Conservation (phyloP, 495 filamentous ascomycete genomes). For the Usnea hakonensis region DNA sequence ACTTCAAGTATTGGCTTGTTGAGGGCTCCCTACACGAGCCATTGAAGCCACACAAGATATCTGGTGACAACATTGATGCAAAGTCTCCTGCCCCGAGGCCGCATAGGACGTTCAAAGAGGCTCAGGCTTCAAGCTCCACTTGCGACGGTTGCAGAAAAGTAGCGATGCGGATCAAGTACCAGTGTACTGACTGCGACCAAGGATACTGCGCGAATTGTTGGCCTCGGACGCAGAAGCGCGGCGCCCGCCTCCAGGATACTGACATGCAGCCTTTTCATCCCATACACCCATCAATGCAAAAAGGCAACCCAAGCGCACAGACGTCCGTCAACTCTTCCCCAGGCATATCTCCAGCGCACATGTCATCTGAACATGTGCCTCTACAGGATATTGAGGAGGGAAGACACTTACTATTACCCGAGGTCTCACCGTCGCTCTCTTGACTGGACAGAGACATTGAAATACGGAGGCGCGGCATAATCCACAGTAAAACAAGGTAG, state of each 20-base stretch:
- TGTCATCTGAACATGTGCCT: neutral
- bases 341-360: neutral
- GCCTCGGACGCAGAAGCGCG: too few relatives aligned
- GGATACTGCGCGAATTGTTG: neutral
- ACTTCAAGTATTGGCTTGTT: neutral
- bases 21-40: neutral
- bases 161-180: neutral
- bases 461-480: neutral
- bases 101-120: neutral
- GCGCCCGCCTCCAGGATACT: neutral
- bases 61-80: neutral
- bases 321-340: neutral
- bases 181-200: neutral
- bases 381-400: neutral
- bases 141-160: neutral
- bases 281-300: neutral
- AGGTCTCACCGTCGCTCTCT: neutral
- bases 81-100: neutral
- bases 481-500: too few relatives aligned
- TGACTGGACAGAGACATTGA: neutral
- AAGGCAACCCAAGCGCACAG: neutral
- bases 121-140: neutral
- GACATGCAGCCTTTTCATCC: neutral
- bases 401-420: neutral
- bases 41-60: neutral